Evolutionary conservation across 2,329 filamentous ascomycete species (phyloP).

Genomic region (Colletotrichum sp.): DNA sequence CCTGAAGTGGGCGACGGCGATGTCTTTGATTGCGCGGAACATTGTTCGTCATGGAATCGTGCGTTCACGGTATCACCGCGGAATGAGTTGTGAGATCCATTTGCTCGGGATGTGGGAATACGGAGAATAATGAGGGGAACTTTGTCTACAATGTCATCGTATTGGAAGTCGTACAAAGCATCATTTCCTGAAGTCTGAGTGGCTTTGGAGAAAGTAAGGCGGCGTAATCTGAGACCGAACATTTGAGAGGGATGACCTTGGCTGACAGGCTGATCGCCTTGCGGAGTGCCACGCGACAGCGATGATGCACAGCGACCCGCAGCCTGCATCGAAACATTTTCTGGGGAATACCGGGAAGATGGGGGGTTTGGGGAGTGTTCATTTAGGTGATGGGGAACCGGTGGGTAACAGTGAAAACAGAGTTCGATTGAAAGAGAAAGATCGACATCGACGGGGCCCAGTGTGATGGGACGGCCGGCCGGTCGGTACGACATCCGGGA

Average conservation of each 20-base stretch:
- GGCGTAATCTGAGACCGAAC: neutral
- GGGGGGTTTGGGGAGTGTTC: neutral
- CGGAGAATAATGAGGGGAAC: neutral
- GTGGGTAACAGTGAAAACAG: neutral
- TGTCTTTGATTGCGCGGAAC: neutral
- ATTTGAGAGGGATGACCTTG: neutral
- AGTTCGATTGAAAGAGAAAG: neutral
- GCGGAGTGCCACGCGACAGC: neutral
- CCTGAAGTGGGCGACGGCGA: constrained; percentile 24
- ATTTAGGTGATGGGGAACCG: neutral
- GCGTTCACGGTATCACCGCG: neutral
- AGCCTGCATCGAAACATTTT: constrained; percentile 1
- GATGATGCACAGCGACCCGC: neutral
- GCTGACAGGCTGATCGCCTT: neutral
- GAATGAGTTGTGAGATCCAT: neutral
- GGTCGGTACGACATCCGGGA: neutral
- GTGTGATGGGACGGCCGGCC: neutral
- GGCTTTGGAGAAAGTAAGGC: neutral
- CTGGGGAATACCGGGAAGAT: neutral
- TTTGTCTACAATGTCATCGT: neutral
- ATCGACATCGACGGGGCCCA: neutral
- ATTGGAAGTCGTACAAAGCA: neutral
- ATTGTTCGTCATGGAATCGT: neutral
- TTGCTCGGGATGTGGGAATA: neutral
- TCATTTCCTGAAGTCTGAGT: neutral